These are phyloP conservation scores for Hypholoma fasciculare DNA, from an alignment of 768 basidiomycete genomes.

Conservation along the genomic window DNA sequence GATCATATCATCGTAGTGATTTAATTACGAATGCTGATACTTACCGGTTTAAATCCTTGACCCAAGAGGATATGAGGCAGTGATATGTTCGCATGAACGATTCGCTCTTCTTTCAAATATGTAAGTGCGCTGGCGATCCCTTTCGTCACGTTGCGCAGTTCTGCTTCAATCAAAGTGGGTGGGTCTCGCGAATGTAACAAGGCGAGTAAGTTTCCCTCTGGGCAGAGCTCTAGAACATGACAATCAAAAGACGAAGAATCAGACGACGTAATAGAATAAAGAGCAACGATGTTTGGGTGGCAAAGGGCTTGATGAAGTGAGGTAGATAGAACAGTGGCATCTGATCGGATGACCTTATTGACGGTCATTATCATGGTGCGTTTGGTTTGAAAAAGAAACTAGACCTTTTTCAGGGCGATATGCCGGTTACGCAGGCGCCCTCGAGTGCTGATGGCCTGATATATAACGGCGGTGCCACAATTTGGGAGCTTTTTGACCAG, in stretches of 20 bases:
- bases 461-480: slow-evolving; percentile 26
- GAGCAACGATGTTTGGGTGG: slow-evolving; percentile 49
- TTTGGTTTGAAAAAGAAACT: background rate
- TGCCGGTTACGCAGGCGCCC: slow-evolving; percentile 43
- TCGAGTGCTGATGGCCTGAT: slow-evolving; percentile 41
- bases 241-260: slow-evolving; percentile 24
- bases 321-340: slow-evolving; percentile 9
- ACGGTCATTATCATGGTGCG: background rate
- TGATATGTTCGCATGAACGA: slow-evolving; percentile 46
- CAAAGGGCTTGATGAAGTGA: slow-evolving; percentile 40
- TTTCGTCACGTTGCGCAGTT: slow-evolving; percentile 35
- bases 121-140: slow-evolving; percentile 40
- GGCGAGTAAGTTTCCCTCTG: slow-evolving; percentile 34
- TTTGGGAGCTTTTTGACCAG: slow-evolving; percentile 33
- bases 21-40: slow-evolving; percentile 13
- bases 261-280: slow-evolving; percentile 40
- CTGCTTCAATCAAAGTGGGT: background rate
- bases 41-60: slow-evolving; percentile 38
- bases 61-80: slow-evolving; percentile 40
- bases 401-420: slow-evolving; percentile 45
- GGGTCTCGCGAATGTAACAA: slow-evolving; percentile 26
- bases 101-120: slow-evolving; percentile 40
- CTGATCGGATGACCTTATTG: background rate
- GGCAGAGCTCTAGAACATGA: slow-evolving; percentile 48
- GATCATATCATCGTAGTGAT: background rate